Conservation (phyloP, 306 rosid species). For the Boehmeria nivea region DNA sequence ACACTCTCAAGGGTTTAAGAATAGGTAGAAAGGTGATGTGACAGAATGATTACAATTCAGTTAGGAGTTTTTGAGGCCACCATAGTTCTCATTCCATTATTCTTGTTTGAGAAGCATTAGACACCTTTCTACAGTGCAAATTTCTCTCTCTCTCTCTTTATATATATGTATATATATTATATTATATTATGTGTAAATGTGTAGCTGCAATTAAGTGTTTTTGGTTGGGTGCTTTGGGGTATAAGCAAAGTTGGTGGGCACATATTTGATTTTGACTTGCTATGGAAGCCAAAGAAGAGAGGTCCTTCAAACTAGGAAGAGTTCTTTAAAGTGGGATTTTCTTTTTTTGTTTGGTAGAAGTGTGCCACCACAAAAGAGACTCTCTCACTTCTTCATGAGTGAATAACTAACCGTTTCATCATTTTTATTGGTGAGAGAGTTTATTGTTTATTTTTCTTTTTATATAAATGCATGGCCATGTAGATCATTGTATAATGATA, state of each 20-base stretch:
- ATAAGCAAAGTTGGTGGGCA: slow-evolving; percentile 93
- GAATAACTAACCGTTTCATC: slow-evolving; percentile 46
- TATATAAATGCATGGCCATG: slow-evolving; percentile 8
- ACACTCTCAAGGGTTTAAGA: slow-evolving; percentile 32
- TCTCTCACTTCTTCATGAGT: slow-evolving; percentile 44
- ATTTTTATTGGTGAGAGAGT: slow-evolving; percentile 15
- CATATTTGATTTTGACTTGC: slow-evolving; percentile 64
- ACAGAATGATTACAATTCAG: slow-evolving; percentile 61
- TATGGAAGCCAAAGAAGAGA: slow-evolving; percentile 54
- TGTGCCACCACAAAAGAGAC: slow-evolving; percentile 33
- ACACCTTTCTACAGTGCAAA: slow-evolving; percentile 29
- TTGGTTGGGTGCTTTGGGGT: slow-evolving; percentile 88
- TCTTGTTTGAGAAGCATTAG: slow-evolving; percentile 86
- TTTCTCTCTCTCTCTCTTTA: slow-evolving; percentile 12
- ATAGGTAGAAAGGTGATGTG: slow-evolving; percentile 32
- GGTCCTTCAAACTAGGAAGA: slow-evolving; percentile 31
- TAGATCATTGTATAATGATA: slow-evolving; percentile 7
- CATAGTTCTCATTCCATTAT: slow-evolving; percentile 42
- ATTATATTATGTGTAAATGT: too few species aligned
- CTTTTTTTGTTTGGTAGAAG: slow-evolving; percentile 47
- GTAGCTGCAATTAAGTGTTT: slow-evolving; percentile 51
- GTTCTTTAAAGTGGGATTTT: slow-evolving; percentile 8
- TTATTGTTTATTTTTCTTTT: too few species aligned
- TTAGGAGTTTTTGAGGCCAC: slow-evolving; percentile 59
- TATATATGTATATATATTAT: too few species aligned